These are phyloP conservation scores for Cyclotella distinguenda DNA, from an alignment of 108 stramenopile species.

Conservation along the genomic window DNA sequence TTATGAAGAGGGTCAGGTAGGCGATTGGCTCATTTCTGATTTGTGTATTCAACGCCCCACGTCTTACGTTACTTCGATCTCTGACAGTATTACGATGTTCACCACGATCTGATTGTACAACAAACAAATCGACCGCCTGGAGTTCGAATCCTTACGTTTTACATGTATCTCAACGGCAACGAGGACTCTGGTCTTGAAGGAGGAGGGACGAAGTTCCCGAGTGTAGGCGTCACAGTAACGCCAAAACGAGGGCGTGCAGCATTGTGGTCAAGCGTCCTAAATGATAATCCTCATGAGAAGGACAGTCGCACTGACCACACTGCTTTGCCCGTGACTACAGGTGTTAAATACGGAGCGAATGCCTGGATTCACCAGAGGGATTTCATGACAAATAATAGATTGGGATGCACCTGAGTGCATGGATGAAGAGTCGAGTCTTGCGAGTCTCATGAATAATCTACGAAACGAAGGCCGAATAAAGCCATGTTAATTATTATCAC, in stretches of 20 bases:
- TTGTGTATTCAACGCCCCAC: not conserved
- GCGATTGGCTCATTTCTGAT: not conserved
- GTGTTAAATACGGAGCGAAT: constrained; percentile 49
- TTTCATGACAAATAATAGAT: constrained; percentile 10
- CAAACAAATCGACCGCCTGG: constrained; percentile 53
- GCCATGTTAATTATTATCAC: no score
- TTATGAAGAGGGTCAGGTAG: constrained; percentile 57
- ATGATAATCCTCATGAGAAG: constrained; percentile 35
- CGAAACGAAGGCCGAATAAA: no score
- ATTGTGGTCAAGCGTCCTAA: constrained; percentile 53
- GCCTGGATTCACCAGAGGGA: constrained; percentile 22
- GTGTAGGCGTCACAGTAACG: constrained; percentile 31
- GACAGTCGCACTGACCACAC: constrained; percentile 55
- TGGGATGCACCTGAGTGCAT: constrained; percentile 2
- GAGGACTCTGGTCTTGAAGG: constrained; percentile 60
- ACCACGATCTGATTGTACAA: constrained; percentile 61
- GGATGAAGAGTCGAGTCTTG: no score
- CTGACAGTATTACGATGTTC: constrained; percentile 51
- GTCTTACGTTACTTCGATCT: not conserved
- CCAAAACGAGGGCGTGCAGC: constrained; percentile 48
- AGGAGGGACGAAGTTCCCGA: constrained; percentile 53
- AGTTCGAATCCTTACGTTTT: constrained; percentile 62
- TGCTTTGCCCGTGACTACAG: constrained; percentile 54
- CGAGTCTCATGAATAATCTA: no score
- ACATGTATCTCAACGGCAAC: constrained; percentile 62